These are phyloP conservation scores for Raphanus sativus DNA, from an alignment of 345 rosid genomes.

Conservation along the genomic window DNA sequence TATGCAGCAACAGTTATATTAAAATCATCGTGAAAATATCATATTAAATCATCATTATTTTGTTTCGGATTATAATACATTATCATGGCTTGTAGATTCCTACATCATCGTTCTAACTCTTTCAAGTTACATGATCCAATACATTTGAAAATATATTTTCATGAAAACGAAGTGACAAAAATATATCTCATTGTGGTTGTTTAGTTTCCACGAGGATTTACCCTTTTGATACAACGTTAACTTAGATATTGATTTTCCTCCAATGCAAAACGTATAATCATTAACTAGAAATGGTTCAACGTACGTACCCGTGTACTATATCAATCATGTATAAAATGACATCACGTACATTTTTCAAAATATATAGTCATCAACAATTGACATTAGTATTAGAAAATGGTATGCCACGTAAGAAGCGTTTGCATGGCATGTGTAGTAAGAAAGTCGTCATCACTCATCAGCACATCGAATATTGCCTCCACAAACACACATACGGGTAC, in stretches of 20 bases:
- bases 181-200: too few relatives aligned
- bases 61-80: not conserved
- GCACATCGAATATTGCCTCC: not conserved
- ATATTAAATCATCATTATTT: not conserved
- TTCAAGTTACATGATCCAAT: not conserved
- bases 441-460: conserved; percentile 22
- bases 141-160: not conserved
- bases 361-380: conserved; percentile 17
- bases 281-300: not conserved
- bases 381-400: conserved; percentile 6
- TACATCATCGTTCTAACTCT: conserved; percentile 2
- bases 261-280: not conserved
- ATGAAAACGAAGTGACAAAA: not conserved
- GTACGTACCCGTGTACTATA: conserved; percentile 8
- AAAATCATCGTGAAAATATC: not conserved
- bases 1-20: not conserved
- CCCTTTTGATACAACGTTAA: too few relatives aligned
- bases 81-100: conserved; percentile 17
- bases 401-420: conserved; percentile 36
- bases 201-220: too few relatives aligned
- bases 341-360: not conserved
- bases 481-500: too few relatives aligned
- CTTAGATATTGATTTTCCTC: too few relatives aligned
- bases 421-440: conserved; percentile 24
- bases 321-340: conserved; percentile 17